phyloP scores from a whole-genome alignment of 108 stramenopile species.

The Cyclotella choctawhatcheeana region DNA sequence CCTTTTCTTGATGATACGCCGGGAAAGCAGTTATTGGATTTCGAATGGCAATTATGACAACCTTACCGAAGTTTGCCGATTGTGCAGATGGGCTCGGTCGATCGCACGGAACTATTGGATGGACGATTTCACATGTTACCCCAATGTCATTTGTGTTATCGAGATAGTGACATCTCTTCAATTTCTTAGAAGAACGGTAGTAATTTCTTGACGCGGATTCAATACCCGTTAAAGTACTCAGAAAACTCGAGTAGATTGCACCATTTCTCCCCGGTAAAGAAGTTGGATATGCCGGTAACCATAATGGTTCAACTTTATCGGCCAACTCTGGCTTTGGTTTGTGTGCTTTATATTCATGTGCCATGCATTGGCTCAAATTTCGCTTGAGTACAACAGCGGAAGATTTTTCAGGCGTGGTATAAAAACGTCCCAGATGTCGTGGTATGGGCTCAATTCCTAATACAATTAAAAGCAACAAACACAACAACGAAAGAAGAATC shows the following conservation, averaged over 20 bases:
- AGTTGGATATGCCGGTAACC: slow-evolving; percentile 46
- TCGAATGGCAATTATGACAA: slow-evolving; percentile 40
- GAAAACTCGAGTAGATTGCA: slow-evolving; percentile 12
- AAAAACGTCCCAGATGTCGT: not conserved
- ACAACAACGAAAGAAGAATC: not conserved
- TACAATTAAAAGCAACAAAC: not conserved
- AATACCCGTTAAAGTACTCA: slow-evolving; percentile 33
- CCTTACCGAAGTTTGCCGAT: slow-evolving; percentile 33
- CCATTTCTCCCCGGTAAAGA: slow-evolving; percentile 29
- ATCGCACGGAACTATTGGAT: slow-evolving; percentile 39
- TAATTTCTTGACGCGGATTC: slow-evolving; percentile 21
- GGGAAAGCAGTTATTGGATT: slow-evolving; percentile 68
- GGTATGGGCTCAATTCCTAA: not conserved
- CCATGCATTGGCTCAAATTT: slow-evolving; percentile 3
- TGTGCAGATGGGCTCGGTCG: slow-evolving; percentile 28
- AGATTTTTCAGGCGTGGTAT: not conserved
- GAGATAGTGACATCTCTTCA: slow-evolving; percentile 33
- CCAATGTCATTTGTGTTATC: slow-evolving; percentile 16
- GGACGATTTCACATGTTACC: slow-evolving; percentile 45
- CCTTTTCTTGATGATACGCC: slow-evolving; percentile 52
- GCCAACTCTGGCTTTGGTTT: not conserved
- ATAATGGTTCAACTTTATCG: slow-evolving; percentile 28
- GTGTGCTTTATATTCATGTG: not conserved
- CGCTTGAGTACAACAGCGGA: not conserved
- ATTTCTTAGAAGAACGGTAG: slow-evolving; percentile 23